A percentile compares a stretch with the other conserved stretches of the same genome.
Conservation (phyloP, 225 moss, liverwort and hornwort species). For the Antitrichia curtipendula region DNA sequence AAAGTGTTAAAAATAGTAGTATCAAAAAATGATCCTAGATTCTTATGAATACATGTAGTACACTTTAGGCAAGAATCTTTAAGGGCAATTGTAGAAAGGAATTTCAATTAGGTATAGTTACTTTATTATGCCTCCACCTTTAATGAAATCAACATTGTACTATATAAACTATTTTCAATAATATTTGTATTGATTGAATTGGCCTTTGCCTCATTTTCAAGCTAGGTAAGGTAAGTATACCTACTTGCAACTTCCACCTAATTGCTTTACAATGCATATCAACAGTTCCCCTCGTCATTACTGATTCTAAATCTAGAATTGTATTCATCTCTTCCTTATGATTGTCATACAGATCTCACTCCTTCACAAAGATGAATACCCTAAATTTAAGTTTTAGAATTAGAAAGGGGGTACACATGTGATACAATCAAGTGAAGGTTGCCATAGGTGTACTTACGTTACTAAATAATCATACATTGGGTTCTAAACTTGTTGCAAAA, state of each 20-base stretch:
- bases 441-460: background rate
- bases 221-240: background rate
- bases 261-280: background rate
- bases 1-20: background rate
- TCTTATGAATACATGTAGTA: background rate
- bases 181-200: background rate
- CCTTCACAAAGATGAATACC: background rate
- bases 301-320: rapidly evolving
- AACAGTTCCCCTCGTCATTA: rapidly evolving
- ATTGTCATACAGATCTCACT: background rate
- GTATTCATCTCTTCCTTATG: background rate
- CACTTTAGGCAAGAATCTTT: background rate
- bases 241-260: background rate
- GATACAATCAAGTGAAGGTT: background rate
- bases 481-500: background rate
- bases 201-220: background rate
- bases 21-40: background rate
- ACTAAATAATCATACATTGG: no score
- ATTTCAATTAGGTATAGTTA: background rate
- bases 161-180: background rate
- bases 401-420: rapidly evolving
- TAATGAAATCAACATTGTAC: background rate
- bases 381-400: background rate
- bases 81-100: background rate
- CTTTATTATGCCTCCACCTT: background rate